Conservation (phyloP, 208 protist species). For the Acanthamoeba royreba region DNA sequence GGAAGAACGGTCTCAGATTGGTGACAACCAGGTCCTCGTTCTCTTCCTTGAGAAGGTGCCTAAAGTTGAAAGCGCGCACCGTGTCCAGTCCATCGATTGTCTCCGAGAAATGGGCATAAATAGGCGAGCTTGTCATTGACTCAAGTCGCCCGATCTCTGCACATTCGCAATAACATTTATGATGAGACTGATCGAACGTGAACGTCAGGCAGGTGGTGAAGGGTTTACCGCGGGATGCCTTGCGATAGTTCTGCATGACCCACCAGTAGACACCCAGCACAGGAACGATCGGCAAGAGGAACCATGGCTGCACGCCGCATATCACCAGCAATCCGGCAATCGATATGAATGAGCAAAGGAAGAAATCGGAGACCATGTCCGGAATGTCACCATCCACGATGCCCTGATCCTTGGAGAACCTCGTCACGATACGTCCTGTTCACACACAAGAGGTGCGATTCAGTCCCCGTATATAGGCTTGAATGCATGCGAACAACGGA, state of each 20-base stretch:
- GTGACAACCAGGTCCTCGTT: background rate
- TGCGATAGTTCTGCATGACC: conserved; percentile 40
- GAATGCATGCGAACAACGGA: background rate
- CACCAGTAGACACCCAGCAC: conserved; percentile 48
- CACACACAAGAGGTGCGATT: too few species aligned
- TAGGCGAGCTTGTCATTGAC: too few species aligned
- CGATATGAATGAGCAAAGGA: background rate
- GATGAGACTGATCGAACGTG: too few species aligned
- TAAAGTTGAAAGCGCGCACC: background rate
- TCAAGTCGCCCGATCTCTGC: too few species aligned
- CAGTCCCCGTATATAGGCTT: too few species aligned
- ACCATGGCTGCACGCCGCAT: background rate
- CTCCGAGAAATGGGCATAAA: too few species aligned
- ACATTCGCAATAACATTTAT: too few species aligned
- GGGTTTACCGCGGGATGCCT: background rate
- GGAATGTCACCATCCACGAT: conserved; percentile 52
- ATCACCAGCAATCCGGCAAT: conserved; percentile 13
- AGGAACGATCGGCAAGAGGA: background rate
- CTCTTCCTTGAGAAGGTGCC: background rate
- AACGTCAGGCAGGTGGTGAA: too few species aligned
- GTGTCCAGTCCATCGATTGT: too few species aligned
- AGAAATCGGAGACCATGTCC: background rate
- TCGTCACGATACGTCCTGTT: conserved; percentile 90
- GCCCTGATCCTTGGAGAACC: conserved; percentile 90
- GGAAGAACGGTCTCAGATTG: background rate